A percentile compares a stretch with the other conserved stretches of the same genome.
Evolutionary conservation across 2,329 filamentous ascomycete species (phyloP).

Genomic region (Didymella segeticola): DNA sequence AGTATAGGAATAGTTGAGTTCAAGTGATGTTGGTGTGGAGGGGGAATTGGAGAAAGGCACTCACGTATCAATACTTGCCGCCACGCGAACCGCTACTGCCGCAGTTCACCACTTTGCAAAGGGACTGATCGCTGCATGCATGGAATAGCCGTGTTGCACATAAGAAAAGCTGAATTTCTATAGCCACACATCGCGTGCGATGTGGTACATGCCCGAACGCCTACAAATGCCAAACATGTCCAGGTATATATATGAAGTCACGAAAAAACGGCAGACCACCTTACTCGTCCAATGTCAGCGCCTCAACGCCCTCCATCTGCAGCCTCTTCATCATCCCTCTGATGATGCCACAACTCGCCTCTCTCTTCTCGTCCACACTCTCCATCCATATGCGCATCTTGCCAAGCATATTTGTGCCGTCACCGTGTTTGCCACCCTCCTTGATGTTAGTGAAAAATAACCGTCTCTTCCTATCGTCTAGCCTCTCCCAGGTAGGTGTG

Average conservation of each 20-base stretch:
- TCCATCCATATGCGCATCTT: constrained; percentile 33
- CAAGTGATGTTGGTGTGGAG: too few species aligned
- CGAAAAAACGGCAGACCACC: neutral
- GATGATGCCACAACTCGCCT: constrained; percentile 27
- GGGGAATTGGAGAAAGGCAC: neutral
- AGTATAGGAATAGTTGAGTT: too few species aligned
- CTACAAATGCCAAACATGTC: constrained; percentile 4
- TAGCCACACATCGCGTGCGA: constrained; percentile 13
- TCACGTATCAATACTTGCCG: neutral
- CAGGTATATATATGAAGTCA: neutral
- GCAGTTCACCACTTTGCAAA: neutral
- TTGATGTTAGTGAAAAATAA: constrained; percentile 43
- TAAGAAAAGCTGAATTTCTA: neutral
- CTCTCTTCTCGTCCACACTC: constrained; percentile 27
- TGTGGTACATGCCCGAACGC: constrained; percentile 11
- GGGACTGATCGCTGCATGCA: neutral
- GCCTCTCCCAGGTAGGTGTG: constrained; percentile 31
- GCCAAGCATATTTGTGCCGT: constrained; percentile 30
- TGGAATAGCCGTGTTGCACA: neutral
- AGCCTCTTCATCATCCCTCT: constrained; percentile 33
- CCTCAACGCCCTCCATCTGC: constrained; percentile 34
- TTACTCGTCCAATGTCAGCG: constrained; percentile 21
- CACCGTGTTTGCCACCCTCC: constrained; percentile 30
- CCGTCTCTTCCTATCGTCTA: constrained; percentile 29
- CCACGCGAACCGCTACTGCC: neutral